Evolutionary conservation across 495 filamentous ascomycete species (phyloP).

Genomic region (Penicillium diatomitis): DNA sequence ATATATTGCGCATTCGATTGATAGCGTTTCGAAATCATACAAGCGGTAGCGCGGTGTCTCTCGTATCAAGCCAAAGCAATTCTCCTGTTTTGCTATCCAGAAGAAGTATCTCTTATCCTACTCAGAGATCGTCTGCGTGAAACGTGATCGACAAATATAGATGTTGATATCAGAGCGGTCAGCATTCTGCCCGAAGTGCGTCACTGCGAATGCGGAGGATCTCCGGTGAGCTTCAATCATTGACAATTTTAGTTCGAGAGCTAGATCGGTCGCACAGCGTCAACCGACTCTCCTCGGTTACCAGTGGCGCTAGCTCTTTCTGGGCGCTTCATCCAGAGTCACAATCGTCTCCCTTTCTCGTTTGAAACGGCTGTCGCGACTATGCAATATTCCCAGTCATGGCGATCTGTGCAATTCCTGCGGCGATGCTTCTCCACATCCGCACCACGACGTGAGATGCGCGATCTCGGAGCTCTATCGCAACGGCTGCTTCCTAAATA

Average conservation of each 20-base stretch:
- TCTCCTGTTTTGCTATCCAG: no score
- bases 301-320: no score
- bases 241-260: neutral
- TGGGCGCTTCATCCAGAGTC: no score
- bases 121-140: no score
- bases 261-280: neutral
- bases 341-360: no score
- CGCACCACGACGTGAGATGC: conserved; percentile 27
- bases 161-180: neutral
- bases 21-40: no score
- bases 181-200: neutral
- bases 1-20: no score
- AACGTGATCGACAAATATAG: neutral
- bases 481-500: conserved; percentile 38
- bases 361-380: neutral
- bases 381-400: conserved; percentile 10
- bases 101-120: no score
- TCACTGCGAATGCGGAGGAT: neutral
- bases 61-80: no score
- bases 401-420: conserved; percentile 3
- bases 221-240: neutral
- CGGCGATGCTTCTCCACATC: conserved; percentile 35
- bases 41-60: no score
- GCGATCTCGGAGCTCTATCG: conserved; percentile 33
- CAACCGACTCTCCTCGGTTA: no score